Evolutionary conservation across 345 rosid genomes (phyloP), one percentile per base, ranked within the genome.

Genomic region (Excoecaria cochinchinensis): DNA sequence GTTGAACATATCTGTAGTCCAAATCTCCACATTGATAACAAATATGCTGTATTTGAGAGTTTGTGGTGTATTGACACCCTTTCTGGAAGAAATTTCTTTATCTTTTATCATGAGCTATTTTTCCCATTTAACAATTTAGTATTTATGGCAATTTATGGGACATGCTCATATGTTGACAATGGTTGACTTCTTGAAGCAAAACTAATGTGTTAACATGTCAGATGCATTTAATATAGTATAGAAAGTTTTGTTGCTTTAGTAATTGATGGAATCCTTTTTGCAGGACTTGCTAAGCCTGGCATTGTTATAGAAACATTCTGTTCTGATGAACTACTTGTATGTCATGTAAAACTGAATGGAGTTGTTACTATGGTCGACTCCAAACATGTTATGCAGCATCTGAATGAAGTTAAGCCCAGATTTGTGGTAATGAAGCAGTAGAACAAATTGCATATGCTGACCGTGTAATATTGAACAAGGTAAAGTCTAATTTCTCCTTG

Each of bases 371-470:
- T 90, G 83, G 92, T 90, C 67, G 92, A 90, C 79, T 80, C 91
- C 38, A 90, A 89, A 84, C 90, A 90, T 84, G 90, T 88, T 42
- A 82, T 90, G 90, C 87, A 79, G 75, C 92, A 87, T 75, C 66
- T 90, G 57, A 86, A 86, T 78, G 91, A 90, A 85, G 88, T 85
- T 62, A 90, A 90, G 74, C 91, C 92, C 14, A 84, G 91, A 78
- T 90, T 90, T 82, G 88, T 90, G 65, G 95, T 89, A 65, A 89
- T 77, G 95, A 89, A 74, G 87, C 91, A n/a, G 89, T 89, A 61
- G 95, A 90, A 65, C 92, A 90, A 85, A 84, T 90, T 74, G 95
- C 95, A 60, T 90, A 86, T 78, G 95, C 95, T 75, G 95, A 90
- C 55, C 95, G 91, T 51, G 84, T 90, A 69, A 84, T 90, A 70